phyloP scores from a whole-genome alignment of 2,329 filamentous ascomycete genomes.

The Phyllosticta capitalensis region DNA sequence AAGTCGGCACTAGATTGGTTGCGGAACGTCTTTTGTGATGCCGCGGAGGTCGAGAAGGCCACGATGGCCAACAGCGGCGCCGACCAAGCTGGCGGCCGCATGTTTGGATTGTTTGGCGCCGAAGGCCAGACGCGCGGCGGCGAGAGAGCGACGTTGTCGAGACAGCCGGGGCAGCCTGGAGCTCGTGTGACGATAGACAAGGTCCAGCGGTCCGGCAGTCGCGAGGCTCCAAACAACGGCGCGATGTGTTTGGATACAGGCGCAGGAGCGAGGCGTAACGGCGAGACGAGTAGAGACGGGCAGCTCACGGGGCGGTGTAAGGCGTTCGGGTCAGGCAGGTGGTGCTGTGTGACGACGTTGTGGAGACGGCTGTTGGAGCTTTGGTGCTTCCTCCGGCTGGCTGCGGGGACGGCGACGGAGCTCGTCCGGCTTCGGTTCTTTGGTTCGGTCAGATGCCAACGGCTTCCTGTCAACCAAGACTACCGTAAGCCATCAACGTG shows the following conservation, averaged over 20 bases:
- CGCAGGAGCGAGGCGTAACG: not conserved
- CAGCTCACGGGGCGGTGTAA: not conserved
- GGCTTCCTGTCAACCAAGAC: not conserved
- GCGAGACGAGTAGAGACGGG: not conserved
- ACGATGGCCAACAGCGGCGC: constrained; percentile 21
- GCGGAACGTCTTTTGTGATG: constrained; percentile 23
- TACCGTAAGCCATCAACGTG: not conserved
- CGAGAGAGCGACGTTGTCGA: not conserved
- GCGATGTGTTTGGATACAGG: not conserved
- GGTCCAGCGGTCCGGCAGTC: not conserved
- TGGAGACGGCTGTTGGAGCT: not conserved
- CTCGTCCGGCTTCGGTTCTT: not conserved
- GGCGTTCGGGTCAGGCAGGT: not conserved
- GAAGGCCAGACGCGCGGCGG: not conserved
- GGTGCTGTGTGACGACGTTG: not conserved
- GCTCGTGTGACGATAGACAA: not conserved
- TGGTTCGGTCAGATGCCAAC: not conserved
- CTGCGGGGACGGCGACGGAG: not conserved
- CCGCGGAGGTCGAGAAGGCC: constrained; percentile 15
- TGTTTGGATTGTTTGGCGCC: constrained; percentile 14
- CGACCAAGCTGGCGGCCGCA: constrained; percentile 27
- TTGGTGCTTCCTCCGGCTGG: not conserved
- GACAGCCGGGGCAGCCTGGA: not conserved
- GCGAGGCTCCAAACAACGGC: not conserved
- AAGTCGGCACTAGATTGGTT: constrained; percentile 41